phyloP scores from a whole-genome alignment of 2,329 filamentous ascomycete genomes.

The Verticillium zaregamsianum region DNA sequence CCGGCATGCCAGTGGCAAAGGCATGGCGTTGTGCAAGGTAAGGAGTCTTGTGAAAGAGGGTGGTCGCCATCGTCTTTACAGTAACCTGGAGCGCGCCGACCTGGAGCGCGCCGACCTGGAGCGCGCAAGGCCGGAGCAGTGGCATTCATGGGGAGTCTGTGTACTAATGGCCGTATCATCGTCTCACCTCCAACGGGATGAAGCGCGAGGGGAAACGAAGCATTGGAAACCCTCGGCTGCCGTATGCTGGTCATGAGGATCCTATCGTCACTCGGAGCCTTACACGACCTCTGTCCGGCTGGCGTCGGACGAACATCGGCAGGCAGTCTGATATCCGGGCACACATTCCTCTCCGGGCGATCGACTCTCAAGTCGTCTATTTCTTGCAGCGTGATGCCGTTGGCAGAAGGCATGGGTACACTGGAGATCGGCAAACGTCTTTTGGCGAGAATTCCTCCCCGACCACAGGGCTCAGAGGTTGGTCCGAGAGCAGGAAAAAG shows the following conservation, averaged over 20 bases:
- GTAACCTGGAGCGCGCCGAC: no score
- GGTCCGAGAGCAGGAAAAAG: slow-evolving; percentile 1
- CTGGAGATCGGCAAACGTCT: not conserved
- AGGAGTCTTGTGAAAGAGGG: no score
- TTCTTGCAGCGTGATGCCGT: not conserved
- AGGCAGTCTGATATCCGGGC: not conserved
- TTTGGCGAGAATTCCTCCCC: not conserved
- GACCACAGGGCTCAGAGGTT: not conserved
- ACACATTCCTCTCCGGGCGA: not conserved
- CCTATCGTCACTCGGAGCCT: no score
- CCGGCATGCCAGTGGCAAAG: not conserved
- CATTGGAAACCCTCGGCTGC: no score
- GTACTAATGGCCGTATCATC: no score
- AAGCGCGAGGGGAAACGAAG: no score
- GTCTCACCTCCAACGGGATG: no score
- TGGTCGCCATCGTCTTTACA: no score
- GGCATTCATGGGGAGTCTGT: no score
- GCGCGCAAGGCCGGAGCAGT: no score
- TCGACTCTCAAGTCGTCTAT: not conserved
- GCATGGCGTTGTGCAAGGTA: not conserved
- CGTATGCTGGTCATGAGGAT: no score
- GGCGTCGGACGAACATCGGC: not conserved
- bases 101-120: no score
- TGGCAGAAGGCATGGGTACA: not conserved
- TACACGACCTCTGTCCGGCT: not conserved